A percentile compares a stretch with the other conserved stretches of the same genome.
These are phyloP conservation scores for Viridothelium virens DNA, from an alignment of 495 filamentous ascomycete species.

Conservation along the genomic window DNA sequence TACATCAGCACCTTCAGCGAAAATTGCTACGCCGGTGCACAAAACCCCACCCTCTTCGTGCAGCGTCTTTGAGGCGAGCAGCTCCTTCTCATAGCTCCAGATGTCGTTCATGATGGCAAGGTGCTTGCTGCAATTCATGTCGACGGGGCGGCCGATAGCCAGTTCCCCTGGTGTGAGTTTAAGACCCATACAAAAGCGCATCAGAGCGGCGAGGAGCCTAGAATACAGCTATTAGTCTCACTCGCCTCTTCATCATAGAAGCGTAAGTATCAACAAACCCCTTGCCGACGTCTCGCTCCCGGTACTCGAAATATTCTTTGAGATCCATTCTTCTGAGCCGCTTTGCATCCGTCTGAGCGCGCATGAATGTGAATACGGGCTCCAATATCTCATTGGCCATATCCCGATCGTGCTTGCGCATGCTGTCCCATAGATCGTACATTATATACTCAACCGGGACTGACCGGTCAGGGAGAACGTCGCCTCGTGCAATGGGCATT, in stretches of 20 bases:
- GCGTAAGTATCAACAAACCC: constrained; percentile 16
- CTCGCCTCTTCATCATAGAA: constrained; percentile 13
- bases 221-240: constrained; percentile 24
- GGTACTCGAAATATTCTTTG: constrained; percentile 31
- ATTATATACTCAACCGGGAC: constrained; percentile 35
- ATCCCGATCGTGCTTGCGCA: constrained; percentile 31
- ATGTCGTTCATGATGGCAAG: constrained; percentile 40
- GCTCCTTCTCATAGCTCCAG: constrained; percentile 39
- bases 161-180: constrained; percentile 20
- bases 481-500: constrained; percentile 32
- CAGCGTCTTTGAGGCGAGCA: constrained; percentile 17
- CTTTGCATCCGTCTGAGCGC: constrained; percentile 30
- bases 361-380: constrained; percentile 33
- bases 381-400: constrained; percentile 36
- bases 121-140: constrained; percentile 35
- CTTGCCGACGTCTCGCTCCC: constrained; percentile 34
- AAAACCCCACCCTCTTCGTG: constrained; percentile 30
- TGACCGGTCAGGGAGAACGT: constrained; percentile 9
- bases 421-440: constrained; percentile 37
- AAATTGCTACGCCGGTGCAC: not conserved
- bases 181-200: constrained; percentile 39
- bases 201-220: constrained; percentile 29
- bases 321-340: constrained; percentile 24
- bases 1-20: not conserved
- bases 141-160: constrained; percentile 13